Evolutionary conservation across 176 grass and related monocot genomes (phyloP).

Genomic region (maize (Zea mays)): Zm-B73-REFERENCE-NAM-5.0 NC_050096.1:260696001-260696500

Average conservation of each 20-base stretch:
- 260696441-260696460: constrained; percentile 33
- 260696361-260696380: neutral
- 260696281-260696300: neutral
- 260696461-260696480: constrained; percentile 13
- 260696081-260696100: neutral
- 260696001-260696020: neutral
- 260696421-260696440: constrained; percentile 60
- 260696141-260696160: neutral
- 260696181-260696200: neutral
- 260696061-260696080: neutral
- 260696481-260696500: constrained; percentile 4
- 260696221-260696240: neutral
- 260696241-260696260: neutral
- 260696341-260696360: neutral
- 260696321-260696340: neutral
- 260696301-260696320: neutral
- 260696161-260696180: neutral
- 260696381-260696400: neutral
- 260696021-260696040: neutral
- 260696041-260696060: neutral
- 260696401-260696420: constrained; percentile 57
- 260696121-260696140: neutral
- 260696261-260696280: neutral
- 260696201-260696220: neutral
- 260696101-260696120: neutral